These are phyloP conservation scores for Cryptococcus depauperatus DNA, from an alignment of 1,284 basidiomycete genomes.

Conservation along the genomic window DNA sequence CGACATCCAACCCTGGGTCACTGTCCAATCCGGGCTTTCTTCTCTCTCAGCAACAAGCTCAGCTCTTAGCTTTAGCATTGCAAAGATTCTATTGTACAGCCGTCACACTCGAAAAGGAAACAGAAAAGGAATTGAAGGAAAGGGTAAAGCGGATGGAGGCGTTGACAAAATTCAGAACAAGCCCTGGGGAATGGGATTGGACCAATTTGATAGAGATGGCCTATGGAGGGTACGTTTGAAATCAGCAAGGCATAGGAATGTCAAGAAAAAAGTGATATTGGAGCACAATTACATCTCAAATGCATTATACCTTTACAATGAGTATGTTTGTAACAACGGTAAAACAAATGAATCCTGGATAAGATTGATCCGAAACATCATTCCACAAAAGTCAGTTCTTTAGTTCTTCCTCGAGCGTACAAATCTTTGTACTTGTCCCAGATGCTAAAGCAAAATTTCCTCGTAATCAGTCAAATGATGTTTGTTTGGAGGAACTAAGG, in stretches of 20 bases:
- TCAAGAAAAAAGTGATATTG: too few relatives aligned
- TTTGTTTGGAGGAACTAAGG: background rate
- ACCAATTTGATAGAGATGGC: conserved; percentile 38
- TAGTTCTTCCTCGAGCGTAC: conserved; percentile 44
- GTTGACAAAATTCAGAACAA: conserved; percentile 38
- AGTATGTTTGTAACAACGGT: conserved; percentile 2
- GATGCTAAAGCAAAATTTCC: conserved; percentile 54
- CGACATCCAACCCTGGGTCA: conserved; percentile 25
- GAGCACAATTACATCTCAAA: too few relatives aligned
- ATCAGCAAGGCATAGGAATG: too few relatives aligned
- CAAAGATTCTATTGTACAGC: conserved; percentile 65
- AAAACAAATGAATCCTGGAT: too few relatives aligned
- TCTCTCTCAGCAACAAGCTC: conserved; percentile 69
- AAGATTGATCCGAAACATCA: too few relatives aligned
- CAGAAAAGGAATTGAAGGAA: conserved; percentile 21
- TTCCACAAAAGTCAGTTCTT: conserved; percentile 43
- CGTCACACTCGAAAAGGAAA: conserved; percentile 21
- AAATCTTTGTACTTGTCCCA: conserved; percentile 82
- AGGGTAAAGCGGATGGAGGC: conserved; percentile 31
- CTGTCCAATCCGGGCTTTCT: conserved; percentile 49
- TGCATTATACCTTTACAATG: too few relatives aligned
- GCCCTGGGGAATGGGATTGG: conserved; percentile 45
- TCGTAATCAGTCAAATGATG: background rate
- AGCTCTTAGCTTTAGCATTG: conserved; percentile 63
- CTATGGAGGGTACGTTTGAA: conserved; percentile 35